These are phyloP conservation scores for Nicotiana obtusifolia DNA, from an alignment of 257 asterid species.

Conservation along the genomic window DNA sequence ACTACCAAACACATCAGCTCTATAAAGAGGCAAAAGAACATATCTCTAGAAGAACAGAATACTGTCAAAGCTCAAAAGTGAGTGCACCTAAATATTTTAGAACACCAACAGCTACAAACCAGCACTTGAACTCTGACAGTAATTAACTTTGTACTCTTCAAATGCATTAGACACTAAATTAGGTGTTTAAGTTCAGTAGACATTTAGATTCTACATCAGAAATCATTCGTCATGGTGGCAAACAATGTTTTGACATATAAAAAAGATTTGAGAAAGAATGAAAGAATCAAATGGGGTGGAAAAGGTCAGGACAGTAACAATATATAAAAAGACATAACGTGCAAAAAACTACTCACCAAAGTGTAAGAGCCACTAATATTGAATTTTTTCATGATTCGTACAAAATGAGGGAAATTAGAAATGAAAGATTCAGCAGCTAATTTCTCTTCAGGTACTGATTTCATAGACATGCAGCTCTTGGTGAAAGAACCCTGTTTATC, in stretches of 20 bases:
- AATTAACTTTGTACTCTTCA: no score
- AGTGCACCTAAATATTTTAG: no score
- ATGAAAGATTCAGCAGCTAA: slow-evolving; percentile 69
- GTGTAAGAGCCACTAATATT: slow-evolving; percentile 87
- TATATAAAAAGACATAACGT: neutral
- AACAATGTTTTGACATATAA: neutral
- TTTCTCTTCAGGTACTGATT: slow-evolving; percentile 92
- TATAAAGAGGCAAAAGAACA: neutral
- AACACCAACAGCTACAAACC: no score
- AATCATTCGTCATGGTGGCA: neutral
- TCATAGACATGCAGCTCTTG: slow-evolving; percentile 82
- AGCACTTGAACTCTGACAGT: no score
- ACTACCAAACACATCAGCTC: neutral
- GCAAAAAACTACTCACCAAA: slow-evolving; percentile 49
- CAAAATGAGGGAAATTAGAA: slow-evolving; percentile 79
- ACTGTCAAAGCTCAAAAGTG: no score
- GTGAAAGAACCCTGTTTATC: slow-evolving; percentile 53
- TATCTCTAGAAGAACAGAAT: neutral
- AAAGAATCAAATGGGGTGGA: neutral
- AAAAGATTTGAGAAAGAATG: neutral
- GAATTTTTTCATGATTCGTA: slow-evolving; percentile 84
- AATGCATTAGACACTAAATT: no score
- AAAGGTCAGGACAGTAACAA: neutral
- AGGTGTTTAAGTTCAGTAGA: neutral
- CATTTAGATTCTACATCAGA: neutral